Evolutionary conservation across 805 yeast species (phyloP), one percentile per base, ranked within the genome.

Genomic region (Sugiyamaella chiloensis): DNA sequence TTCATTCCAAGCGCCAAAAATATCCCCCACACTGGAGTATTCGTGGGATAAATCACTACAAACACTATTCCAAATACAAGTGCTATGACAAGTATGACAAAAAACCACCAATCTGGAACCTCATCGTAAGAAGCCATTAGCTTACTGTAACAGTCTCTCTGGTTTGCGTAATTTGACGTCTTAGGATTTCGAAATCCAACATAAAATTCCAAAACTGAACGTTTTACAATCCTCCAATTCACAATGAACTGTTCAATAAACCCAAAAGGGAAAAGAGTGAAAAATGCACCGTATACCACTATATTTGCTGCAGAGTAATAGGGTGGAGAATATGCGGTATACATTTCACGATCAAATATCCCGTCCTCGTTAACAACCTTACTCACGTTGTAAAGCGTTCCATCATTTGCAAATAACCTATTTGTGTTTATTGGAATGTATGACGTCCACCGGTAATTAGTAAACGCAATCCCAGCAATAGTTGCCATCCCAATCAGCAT

Each of bases 21-120:
- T 17, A 82, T 67, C 1, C 81, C 80, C 81, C 81, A 81, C 8
- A 79, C 58, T 24, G 60, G 60, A 19, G 60, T 54, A 27, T 56
- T 44, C 2, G 57, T 52, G 9, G 60, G 60, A 44, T 52, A 57
- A n/a, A 52, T 48, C 39, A 47, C 48, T 4, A 57, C 56, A 36
- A 46, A 50, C 6, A 56, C 41, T 24, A 55, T 51, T 12, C 55
- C 60, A 21, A 57, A 45, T 0, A 66, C 65, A 23, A 60, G 72
- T 63, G 73, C 62, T 24, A 75, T 65, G 1, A 69, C 53, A 7
- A 80, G 66, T 27, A 81, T 68, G 11, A 69, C 52, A 12, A 77
- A 46, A 27, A 76, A 83, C 86, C 88, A 81, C 81, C 82, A 79
- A 54, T 80, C 85, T 1, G 91, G 93, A 19, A 82, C 87, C 52